phyloP scores from a whole-genome alignment of 805 yeast species.

The Sporopachydermia quercuum region DNA sequence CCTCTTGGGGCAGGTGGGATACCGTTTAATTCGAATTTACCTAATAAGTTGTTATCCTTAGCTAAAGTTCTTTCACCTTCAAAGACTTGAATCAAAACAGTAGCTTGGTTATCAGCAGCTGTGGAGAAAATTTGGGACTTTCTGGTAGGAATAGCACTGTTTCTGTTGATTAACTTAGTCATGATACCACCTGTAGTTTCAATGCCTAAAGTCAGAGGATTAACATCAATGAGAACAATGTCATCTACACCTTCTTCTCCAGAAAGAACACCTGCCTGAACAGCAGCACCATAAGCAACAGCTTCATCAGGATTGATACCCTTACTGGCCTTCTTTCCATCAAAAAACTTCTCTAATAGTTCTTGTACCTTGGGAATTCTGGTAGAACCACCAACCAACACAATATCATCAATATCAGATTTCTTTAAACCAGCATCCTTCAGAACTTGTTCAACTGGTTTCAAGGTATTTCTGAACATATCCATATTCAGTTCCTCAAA shows the following conservation, averaged over 20 bases:
- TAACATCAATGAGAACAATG: conserved; percentile 80
- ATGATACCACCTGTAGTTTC: conserved; percentile 96
- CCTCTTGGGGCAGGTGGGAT: conserved; percentile 91
- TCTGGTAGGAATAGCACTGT: conserved; percentile 90
- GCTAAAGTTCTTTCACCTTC: conserved; percentile 96
- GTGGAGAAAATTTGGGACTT: conserved; percentile 93
- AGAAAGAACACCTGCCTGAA: conserved; percentile 93
- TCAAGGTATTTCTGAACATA: conserved; percentile 84
- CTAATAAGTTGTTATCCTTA: conserved; percentile 81
- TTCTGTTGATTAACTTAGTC: conserved; percentile 91
- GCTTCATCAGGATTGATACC: conserved; percentile 99
- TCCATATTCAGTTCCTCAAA: conserved; percentile 93
- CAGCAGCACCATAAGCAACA: conserved; percentile 98
- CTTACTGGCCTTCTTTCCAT: conserved; percentile 92
- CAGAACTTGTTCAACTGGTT: conserved; percentile 91
- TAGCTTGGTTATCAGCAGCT: conserved; percentile 92
- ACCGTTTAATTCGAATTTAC: conserved; percentile 75
- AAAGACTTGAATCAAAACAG: conserved; percentile 83
- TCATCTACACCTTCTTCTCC: conserved; percentile 93
- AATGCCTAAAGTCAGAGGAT: conserved; percentile 88
- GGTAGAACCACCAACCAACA: conserved; percentile 97
- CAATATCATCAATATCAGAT: conserved; percentile 85
- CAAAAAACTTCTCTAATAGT: conserved; percentile 76
- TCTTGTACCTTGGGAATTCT: conserved; percentile 98
- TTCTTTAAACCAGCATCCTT: conserved; percentile 84